Evolutionary conservation across 805 yeast genomes (phyloP), one percentile per base, ranked within the genome.

Genomic region (Candida ipomoeae): DNA sequence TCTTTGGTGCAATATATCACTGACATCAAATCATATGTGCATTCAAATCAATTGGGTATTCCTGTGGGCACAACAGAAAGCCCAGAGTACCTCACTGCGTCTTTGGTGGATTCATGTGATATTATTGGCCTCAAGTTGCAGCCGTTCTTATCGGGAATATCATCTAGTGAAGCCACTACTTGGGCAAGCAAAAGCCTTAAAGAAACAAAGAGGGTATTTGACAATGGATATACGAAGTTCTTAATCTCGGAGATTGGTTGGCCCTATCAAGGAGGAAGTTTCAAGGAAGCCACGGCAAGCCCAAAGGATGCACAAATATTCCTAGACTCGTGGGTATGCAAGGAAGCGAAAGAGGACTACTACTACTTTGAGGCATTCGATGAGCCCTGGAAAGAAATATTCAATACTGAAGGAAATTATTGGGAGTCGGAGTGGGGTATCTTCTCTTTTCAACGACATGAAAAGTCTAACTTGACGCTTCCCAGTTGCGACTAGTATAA

Each of bases 401-500:
- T 77, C 62, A 74, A 80, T 58, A 76, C 75, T 20, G 71, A 63
- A 1, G 72, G 70, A 2, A 70, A 73, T 31, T 65, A 64, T 48
- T 83, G 89, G 89, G 89, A 84, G 58, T 75, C 87, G 0, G 81
- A 83, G 55, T 85, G 89, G 89, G 91, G 89, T 0, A 51, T 85
- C 7, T 83, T 85, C 57, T 48, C 48, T 23, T 29, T 23, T 31
- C 31, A 33, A 18, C 40, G 35, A 35, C 46, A 33, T 31, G 40
- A 42, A 11, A 48, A 48, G 36, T 43, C 40, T 7, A 33, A 15
- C n/a, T 31, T 46, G 35, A 23, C 14, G n/a, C 34, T 42, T 31
- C 32, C 46, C 13, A 43, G 26, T 17, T 41, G 18, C 7, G 5
- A 40, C 40, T 38, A 52, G 36, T 42, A n/a, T 11, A 13, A n/a